Evolutionary conservation across 805 yeast genomes (phyloP), one percentile per base, ranked within the genome.

Genomic region (Starmerella potacharoeniae): DNA sequence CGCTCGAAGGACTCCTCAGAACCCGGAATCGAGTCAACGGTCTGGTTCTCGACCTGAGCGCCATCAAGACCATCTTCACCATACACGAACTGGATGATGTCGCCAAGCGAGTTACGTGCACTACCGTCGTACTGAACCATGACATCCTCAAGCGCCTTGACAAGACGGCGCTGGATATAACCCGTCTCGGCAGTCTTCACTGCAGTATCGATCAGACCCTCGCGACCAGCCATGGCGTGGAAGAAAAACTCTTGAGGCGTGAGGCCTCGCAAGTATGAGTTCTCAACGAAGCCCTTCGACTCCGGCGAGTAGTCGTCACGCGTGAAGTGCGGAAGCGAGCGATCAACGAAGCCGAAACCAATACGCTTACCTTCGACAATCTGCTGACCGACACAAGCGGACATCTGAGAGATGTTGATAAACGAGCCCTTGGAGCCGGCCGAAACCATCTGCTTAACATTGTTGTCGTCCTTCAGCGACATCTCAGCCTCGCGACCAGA

Each of bases 171-270:
- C 74, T 91, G 97, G 68, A 91, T 90, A 71, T 91, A 91, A 74
- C 97, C 97, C 31, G 97, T 90, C 73, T 91, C 97, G 2, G 99
- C 97, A 43, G 99, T 93, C 71, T 93, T 93, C 49, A 93, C 99
- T 14, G 99, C 99, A 54, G 99, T 93, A 78, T 93, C 99, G 69
- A 93, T 95, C 69, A 93, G 77, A 77, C 99, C 99, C 75, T 93
- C 99, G 79, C 99, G 88, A 76, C 99, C 99, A 68, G 98, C 97
- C 96, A 93, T 93, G 52, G 97, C 97, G 70, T 93, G 99, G 84
- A 93, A 93, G 70, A 93, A 90, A 71, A 93, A 93, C 71, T 93
- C 99, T 71, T 93, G 97, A 36, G 99, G 98, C 6, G 98, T 90
- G 66, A 93, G 77, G 40, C 99, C 99, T 76, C 97, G 83, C 68